Evolutionary conservation across 805 yeast species (phyloP).

Genomic region (Hagleromyces aurorensis): DNA sequence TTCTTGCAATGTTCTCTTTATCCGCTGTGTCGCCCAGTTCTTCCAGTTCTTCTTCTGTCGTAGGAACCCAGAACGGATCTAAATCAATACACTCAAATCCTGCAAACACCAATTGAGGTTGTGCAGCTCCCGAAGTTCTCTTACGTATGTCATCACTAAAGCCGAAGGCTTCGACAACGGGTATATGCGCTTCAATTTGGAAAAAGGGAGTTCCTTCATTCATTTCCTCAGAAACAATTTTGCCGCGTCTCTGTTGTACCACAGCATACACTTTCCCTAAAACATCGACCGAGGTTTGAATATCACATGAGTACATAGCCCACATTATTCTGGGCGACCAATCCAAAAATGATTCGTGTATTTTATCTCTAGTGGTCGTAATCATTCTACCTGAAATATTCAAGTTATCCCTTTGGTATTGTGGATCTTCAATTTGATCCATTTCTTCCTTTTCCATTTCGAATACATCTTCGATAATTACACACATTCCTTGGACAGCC

Average conservation of each 20-base stretch:
- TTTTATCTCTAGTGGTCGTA: constrained; percentile 61
- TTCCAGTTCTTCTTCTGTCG: constrained; percentile 92
- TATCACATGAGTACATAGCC: constrained; percentile 91
- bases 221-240: constrained; percentile 84
- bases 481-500: constrained; percentile 74
- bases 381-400: constrained; percentile 66
- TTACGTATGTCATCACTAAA: constrained; percentile 92
- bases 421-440: constrained; percentile 14
- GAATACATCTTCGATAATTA: constrained; percentile 38
- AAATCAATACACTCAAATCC: constrained; percentile 82
- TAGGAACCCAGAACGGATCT: constrained; percentile 99
- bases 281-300: constrained; percentile 91
- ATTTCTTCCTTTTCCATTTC: constrained; percentile 27
- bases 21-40: constrained; percentile 91
- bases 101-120: constrained; percentile 86
- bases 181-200: constrained; percentile 74
- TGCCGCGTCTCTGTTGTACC: constrained; percentile 81
- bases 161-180: constrained; percentile 95
- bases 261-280: constrained; percentile 94
- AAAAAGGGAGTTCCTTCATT: constrained; percentile 98
- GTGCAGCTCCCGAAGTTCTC: constrained; percentile 92
- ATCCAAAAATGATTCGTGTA: constrained; percentile 60
- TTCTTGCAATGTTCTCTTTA: constrained; percentile 81
- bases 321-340: constrained; percentile 87
- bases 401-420: constrained; percentile 29